Conservation (phyloP, 305 asterid species). For the Solanum chacoense region DNA sequence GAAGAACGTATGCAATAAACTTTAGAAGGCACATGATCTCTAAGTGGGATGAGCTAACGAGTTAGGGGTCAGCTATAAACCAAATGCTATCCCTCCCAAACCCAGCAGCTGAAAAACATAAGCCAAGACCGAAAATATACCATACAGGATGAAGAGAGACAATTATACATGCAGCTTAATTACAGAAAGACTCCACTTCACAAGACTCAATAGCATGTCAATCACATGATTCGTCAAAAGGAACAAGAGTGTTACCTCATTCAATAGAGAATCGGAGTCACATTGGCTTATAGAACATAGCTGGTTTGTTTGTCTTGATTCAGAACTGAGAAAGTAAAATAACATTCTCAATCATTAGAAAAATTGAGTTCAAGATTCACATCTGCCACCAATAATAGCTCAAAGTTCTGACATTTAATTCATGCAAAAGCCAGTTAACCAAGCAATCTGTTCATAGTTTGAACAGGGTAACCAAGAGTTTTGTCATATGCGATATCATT, state of each 20-base stretch:
- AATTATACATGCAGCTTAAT: background rate
- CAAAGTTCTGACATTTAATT: background rate
- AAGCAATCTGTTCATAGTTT: background rate
- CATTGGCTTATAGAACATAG: slow-evolving; percentile 95
- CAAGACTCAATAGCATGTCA: background rate
- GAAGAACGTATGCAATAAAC: background rate
- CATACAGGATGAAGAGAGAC: background rate
- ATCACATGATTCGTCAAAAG: background rate
- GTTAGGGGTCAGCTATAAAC: background rate
- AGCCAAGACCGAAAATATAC: background rate
- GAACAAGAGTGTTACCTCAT: slow-evolving; percentile 53
- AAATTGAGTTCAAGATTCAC: background rate
- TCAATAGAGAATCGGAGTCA: slow-evolving; percentile 79
- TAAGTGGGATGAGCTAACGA: background rate
- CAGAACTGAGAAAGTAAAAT: slow-evolving; percentile 52
- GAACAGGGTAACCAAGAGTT: background rate
- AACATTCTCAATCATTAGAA: slow-evolving; percentile 15
- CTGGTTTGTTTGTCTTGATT: slow-evolving; percentile 81
- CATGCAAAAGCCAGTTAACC: background rate
- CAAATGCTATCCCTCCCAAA: background rate
- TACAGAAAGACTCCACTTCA: background rate
- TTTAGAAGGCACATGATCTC: background rate
- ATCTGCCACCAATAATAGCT: background rate
- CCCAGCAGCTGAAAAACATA: background rate
- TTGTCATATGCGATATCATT: background rate